Evolutionary conservation across 352 stramenopile species (phyloP), one percentile per base, ranked within the genome.

Genomic region (Pythium dissotocum): DNA sequence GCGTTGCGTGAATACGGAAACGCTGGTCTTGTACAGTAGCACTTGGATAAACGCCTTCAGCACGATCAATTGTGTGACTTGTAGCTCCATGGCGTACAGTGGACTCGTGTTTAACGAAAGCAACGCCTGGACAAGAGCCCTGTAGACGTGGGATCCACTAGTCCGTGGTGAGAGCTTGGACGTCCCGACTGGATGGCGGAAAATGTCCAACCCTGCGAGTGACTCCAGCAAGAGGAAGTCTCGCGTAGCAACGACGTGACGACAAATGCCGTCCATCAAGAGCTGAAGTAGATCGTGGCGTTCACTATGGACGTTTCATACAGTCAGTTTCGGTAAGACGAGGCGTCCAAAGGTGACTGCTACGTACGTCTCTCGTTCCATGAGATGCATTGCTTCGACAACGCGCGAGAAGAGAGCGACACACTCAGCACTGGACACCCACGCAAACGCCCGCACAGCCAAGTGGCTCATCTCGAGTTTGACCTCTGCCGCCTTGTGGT

Each of bases 401-500:
- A 85, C 75, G 14, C 83, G 78, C 0, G 74, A 53, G 40, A 93
- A 89, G 13, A 87, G 67, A 2, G 69, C 59, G 4, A 79, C 30
- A 28, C 76, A 90, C 30, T 82, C 79, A 6, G 69, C 69, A 32
- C 77, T 77, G 2, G 77, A 79, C 1, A 88, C 48, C 83, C 86
- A 89, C 26, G 72, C 66, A 64, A 90, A 88, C 3, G 70, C 63
- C n/a, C 77, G 80, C 16, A 90, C 67, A 2, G 88, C 73, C 71
- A 93, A 79, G 36, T 80, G 67, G 24, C 70, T 77, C 48, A 93
- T 85, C 61, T 91, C 85, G 18, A 83, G 61, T 58, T 79, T 88
- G 12, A 71, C 44, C 30, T 87, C 75, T 6, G 57, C 65, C 18
- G 71, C 85, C 61, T 82, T 89, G 32, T 79, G 74, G 33, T 79